Evolutionary conservation across 352 stramenopile genomes (phyloP).

Genomic region (Pythium sukuiense): DNA sequence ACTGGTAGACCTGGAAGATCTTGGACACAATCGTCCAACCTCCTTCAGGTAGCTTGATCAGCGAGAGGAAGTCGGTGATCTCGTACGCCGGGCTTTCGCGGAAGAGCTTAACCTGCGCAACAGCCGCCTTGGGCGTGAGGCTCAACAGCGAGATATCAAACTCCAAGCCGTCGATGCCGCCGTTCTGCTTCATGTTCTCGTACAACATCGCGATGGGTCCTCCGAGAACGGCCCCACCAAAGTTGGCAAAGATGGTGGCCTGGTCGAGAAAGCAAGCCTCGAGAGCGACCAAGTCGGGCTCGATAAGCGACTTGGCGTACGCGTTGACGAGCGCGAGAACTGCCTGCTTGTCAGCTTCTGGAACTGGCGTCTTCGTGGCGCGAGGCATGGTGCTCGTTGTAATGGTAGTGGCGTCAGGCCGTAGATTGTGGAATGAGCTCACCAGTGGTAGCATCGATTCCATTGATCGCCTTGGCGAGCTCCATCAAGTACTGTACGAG

Average conservation of each 20-base stretch:
- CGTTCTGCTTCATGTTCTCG: constrained; percentile 17
- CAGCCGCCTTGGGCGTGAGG: constrained; percentile 12
- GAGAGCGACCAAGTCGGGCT: constrained; percentile 11
- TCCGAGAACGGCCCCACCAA: constrained; percentile 11
- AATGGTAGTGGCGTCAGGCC: background rate
- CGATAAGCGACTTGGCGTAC: constrained; percentile 16
- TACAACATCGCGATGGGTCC: constrained; percentile 20
- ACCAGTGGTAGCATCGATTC: background rate
- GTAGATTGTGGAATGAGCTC: constrained; percentile 2
- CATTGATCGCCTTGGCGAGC: too few relatives aligned
- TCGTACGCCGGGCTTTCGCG: constrained; percentile 17
- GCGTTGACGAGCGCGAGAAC: constrained; percentile 13
- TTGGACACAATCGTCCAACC: constrained; percentile 23
- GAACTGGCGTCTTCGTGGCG: background rate
- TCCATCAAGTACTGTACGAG: too few relatives aligned
- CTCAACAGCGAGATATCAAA: constrained; percentile 15
- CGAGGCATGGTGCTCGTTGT: constrained; percentile 13
- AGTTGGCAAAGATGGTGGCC: constrained; percentile 18
- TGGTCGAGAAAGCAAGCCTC: constrained; percentile 17
- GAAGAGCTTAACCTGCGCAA: constrained; percentile 19
- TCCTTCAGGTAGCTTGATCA: constrained; percentile 14
- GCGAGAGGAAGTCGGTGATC: constrained; percentile 22
- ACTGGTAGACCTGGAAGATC: constrained; percentile 25
- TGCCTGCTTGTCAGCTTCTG: background rate
- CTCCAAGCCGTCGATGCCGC: constrained; percentile 14